Percentiles rank a stretch among this genome's conserved stretches.
Evolutionary conservation across 345 rosid species (phyloP).

Genomic region (Pugionium cornutum): DNA sequence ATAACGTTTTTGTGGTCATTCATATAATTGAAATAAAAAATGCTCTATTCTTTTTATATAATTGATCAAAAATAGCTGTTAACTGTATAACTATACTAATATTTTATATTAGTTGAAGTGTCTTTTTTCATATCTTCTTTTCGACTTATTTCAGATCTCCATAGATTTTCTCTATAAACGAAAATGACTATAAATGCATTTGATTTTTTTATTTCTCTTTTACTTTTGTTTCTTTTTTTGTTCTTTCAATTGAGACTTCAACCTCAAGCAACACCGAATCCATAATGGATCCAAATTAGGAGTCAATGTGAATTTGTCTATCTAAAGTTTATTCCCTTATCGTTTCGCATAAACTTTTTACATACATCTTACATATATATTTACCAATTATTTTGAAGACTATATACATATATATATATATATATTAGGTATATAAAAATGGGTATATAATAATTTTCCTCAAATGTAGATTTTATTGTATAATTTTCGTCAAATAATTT

Average conservation of each 20-base stretch:
- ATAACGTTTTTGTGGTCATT: slow-evolving; percentile 13
- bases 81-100: not conserved
- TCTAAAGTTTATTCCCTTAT: slow-evolving; percentile 7
- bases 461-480: too few relatives aligned
- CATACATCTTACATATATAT: not conserved
- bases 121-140: too few relatives aligned
- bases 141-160: not conserved
- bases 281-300: slow-evolving; percentile 28
- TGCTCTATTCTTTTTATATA: not conserved
- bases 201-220: not conserved
- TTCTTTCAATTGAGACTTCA: slow-evolving; percentile 24
- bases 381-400: not conserved
- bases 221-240: not conserved
- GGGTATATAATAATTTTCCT: too few relatives aligned
- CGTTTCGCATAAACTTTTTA: too few relatives aligned
- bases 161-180: too few relatives aligned
- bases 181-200: not conserved
- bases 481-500: too few relatives aligned
- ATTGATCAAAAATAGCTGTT: not conserved
- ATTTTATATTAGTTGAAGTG: too few relatives aligned
- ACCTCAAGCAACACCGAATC: slow-evolving; percentile 29
- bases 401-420: too few relatives aligned
- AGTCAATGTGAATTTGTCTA: slow-evolving; percentile 22
- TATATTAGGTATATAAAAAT: too few relatives aligned
- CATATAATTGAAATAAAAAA: too few relatives aligned